A percentile compares a stretch with the other conserved stretches of the same genome.
Evolutionary conservation across 2,329 filamentous ascomycete species (phyloP).

Genomic region (Nemania diffusa): DNA sequence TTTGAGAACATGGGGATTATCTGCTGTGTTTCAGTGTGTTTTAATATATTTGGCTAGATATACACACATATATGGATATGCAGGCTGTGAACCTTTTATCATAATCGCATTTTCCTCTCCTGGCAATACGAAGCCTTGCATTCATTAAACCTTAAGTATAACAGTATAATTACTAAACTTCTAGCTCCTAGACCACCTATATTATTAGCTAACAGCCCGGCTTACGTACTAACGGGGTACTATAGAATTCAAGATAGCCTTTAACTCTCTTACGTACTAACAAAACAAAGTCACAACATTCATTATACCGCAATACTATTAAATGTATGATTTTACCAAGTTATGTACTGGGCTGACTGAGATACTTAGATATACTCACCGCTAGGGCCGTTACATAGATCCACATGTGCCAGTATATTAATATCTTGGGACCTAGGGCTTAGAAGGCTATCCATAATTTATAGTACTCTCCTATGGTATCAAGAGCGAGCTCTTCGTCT

Average conservation of each 20-base stretch:
- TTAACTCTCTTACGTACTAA: no score
- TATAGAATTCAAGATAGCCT: no score
- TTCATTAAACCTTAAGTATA: background rate
- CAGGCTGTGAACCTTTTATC: background rate
- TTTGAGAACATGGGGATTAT: background rate
- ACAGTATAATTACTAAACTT: background rate
- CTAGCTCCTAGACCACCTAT: background rate
- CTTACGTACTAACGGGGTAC: no score
- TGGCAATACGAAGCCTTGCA: background rate
- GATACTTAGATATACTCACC: background rate
- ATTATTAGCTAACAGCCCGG: no score
- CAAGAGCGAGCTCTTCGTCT: background rate
- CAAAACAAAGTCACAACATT: background rate
- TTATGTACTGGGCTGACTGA: no score
- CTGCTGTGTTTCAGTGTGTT: background rate
- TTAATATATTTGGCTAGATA: background rate
- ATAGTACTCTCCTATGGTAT: background rate
- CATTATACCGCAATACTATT: background rate
- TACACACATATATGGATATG: background rate
- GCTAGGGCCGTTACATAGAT: background rate
- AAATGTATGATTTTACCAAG: background rate
- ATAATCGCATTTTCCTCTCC: background rate
- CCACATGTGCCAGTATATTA: background rate
- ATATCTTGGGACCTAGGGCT: background rate
- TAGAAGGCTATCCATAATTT: background rate